Percentiles rank a stretch among this genome's conserved stretches.
Evolutionary conservation across 179 eudicot species (phyloP).

Genomic region (Silene noctiflora): DNA sequence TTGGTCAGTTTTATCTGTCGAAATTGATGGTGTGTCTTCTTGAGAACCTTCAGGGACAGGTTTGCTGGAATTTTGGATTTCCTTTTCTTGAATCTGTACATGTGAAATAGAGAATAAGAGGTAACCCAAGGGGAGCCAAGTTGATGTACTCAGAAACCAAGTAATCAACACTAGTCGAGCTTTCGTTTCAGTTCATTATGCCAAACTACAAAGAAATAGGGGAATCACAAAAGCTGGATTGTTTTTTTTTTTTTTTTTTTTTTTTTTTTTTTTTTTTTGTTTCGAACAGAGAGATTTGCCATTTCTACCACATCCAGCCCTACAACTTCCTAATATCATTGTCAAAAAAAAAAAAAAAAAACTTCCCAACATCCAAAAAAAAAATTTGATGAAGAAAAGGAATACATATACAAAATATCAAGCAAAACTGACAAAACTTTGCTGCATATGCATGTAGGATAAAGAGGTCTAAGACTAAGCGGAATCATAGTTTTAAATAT

Average conservation of each 20-base stretch:
- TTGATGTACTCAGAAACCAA: neutral
- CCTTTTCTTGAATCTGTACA: slow-evolving; percentile 38
- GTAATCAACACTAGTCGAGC: neutral
- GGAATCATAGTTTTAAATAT: neutral
- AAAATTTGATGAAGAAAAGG: neutral
- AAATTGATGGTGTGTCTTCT: slow-evolving; percentile 36
- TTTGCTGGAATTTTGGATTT: slow-evolving; percentile 38
- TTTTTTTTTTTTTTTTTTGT: neutral
- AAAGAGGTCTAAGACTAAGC: neutral
- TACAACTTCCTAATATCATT: neutral
- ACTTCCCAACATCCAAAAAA: neutral
- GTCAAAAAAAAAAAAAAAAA: too few species aligned
- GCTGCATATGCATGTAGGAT: slow-evolving; percentile 5
- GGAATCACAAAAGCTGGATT: neutral
- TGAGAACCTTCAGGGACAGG: slow-evolving; percentile 46
- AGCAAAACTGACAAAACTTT: neutral
- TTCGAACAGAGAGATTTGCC: neutral
- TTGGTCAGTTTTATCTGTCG: slow-evolving; percentile 43
- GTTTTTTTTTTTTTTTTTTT: neutral
- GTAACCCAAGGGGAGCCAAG: neutral
- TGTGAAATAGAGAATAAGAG: slow-evolving; percentile 2
- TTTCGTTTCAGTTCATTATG: neutral
- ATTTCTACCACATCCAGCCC: neutral
- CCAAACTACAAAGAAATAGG: neutral
- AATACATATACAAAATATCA: neutral